Percentiles rank a stretch among this genome's conserved stretches.
Conservation (phyloP, 129 eudicot species). For the Smallanthus sonchifolius region DNA sequence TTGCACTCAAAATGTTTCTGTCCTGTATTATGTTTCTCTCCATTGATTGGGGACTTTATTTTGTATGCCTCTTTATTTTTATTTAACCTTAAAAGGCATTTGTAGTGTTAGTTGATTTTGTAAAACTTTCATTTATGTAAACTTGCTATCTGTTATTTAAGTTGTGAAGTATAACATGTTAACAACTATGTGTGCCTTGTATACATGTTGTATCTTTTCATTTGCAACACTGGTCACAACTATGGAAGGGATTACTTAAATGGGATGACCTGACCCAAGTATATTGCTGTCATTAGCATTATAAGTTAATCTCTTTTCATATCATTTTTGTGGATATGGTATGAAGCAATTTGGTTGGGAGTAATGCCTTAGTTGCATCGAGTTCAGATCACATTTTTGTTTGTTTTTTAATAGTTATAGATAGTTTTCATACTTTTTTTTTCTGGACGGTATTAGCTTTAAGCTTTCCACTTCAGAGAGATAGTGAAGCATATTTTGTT, state of each 20-base stretch:
- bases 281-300: neutral
- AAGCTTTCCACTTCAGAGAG: neutral
- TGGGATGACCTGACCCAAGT: neutral
- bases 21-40: neutral
- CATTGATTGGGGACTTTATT: neutral
- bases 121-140: neutral
- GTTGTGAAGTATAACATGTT: slow-evolving; percentile 4
- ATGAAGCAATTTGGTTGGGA: neutral
- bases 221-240: neutral
- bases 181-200: neutral
- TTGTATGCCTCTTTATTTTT: neutral
- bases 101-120: neutral
- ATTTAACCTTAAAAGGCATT: neutral
- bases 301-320: neutral
- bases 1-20: neutral
- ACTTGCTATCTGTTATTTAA: neutral
- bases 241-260: neutral
- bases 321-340: neutral
- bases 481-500: neutral
- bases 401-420: neutral
- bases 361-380: neutral
- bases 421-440: neutral
- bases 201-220: neutral
- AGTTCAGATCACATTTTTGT: neutral
- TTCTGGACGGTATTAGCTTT: neutral